Conservation (phyloP, 2,329 filamentous ascomycete genomes). For the Uncinocarpus reesii region DNA sequence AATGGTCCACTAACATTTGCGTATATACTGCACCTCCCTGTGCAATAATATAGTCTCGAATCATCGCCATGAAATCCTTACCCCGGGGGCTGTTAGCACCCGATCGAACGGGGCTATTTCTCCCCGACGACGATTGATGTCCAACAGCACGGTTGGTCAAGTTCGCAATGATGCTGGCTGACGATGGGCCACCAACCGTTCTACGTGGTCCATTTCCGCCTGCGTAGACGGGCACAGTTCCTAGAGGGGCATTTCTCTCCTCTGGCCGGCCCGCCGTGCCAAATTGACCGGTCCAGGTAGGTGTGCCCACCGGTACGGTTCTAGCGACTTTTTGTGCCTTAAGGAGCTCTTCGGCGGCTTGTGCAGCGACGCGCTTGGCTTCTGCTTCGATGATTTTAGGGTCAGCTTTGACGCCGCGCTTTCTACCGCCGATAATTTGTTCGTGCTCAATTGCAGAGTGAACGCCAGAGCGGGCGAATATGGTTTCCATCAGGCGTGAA, state of each 20-base stretch:
- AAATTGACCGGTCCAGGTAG: constrained; percentile 85
- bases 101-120: neutral
- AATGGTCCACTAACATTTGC: constrained; percentile 81
- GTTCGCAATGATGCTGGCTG: constrained; percentile 32
- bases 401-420: constrained; percentile 59
- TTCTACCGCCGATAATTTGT: constrained; percentile 67
- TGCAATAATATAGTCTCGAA: constrained; percentile 64
- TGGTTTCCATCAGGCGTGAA: constrained; percentile 72
- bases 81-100: constrained; percentile 31
- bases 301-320: constrained; percentile 65
- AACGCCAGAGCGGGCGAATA: constrained; percentile 76
- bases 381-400: constrained; percentile 69
- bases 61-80: constrained; percentile 59
- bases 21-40: constrained; percentile 72
- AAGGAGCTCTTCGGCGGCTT: constrained; percentile 66
- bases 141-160: constrained; percentile 25
- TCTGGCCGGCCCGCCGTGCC: constrained; percentile 66
- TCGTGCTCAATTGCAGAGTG: constrained; percentile 93
- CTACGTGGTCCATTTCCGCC: constrained; percentile 28
- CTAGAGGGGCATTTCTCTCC: constrained; percentile 24
- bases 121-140: constrained; percentile 6
- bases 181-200: constrained; percentile 31
- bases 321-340: constrained; percentile 63
- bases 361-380: constrained; percentile 65
- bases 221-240: constrained; percentile 9